These are phyloP conservation scores for Ottelia alismoides DNA, from an alignment of 106 monocot genomes.

Conservation along the genomic window DNA sequence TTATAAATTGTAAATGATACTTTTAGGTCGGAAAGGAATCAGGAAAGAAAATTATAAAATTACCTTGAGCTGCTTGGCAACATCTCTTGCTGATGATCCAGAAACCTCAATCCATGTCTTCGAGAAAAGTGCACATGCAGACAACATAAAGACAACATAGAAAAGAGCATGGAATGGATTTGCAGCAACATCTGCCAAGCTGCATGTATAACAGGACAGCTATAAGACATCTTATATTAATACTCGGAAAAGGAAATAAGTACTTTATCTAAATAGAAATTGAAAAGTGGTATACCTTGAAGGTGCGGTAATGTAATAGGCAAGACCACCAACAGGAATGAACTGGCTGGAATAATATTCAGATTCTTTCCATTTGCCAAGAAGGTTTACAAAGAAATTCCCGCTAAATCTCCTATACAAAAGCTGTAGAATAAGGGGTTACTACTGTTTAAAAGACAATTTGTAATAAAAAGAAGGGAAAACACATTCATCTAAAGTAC, in stretches of 20 bases:
- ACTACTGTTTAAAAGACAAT: too few species aligned
- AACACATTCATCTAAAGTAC: too few species aligned
- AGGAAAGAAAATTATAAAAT: too few species aligned
- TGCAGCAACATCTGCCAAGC: conserved; percentile 7
- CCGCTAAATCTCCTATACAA: conserved; percentile 1
- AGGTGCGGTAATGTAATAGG: neutral
- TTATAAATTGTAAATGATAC: too few species aligned
- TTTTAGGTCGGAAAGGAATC: too few species aligned
- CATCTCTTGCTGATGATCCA: conserved; percentile 48
- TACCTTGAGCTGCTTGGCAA: conserved; percentile 52
- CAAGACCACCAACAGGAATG: conserved; percentile 4
- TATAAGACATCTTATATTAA: neutral
- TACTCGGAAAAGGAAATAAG: too few species aligned
- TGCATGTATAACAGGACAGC: neutral
- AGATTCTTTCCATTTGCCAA: neutral
- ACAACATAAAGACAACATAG: conserved; percentile 48
- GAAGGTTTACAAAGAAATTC: conserved; percentile 4
- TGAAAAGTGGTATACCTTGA: neutral
- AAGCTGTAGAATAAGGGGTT: too few species aligned
- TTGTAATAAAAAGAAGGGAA: too few species aligned
- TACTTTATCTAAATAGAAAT: too few species aligned
- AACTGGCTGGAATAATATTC: too few species aligned
- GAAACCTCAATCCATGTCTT: conserved; percentile 62
- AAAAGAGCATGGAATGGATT: conserved; percentile 65
- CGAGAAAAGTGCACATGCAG: conserved; percentile 54